phyloP scores from a whole-genome alignment of 768 basidiomycete species.

The Phanerochaete carnosa region DNA sequence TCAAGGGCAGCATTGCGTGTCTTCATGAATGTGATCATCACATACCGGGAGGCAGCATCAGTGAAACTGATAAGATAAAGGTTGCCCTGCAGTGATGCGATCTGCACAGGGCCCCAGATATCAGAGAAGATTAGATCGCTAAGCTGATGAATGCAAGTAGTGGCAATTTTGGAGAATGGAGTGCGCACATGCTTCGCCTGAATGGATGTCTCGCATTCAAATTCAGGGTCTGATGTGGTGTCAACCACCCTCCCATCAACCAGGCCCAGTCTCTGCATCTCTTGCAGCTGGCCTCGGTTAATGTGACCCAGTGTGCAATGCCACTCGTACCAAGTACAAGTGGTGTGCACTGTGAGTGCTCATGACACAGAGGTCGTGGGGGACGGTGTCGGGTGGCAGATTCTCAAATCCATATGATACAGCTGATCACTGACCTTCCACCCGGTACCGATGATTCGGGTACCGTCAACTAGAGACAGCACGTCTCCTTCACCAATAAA shows the following conservation, averaged over 20 bases:
- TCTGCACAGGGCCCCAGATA: slow-evolving; percentile 42
- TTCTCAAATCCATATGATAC: neutral
- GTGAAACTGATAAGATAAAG: slow-evolving; percentile 27
- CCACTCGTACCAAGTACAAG: slow-evolving; percentile 7
- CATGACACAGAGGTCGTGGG: neutral
- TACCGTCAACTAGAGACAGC: neutral
- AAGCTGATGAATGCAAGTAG: slow-evolving; percentile 24
- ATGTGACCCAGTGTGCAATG: slow-evolving; percentile 4
- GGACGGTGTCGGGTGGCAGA: neutral
- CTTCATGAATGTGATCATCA: slow-evolving; percentile 28
- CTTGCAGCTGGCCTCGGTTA: neutral
- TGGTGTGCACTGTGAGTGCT: neutral
- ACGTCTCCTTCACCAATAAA: neutral
- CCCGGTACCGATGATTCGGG: neutral
- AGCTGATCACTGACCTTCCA: neutral
- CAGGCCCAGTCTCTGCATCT: neutral
- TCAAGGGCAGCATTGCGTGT: slow-evolving; percentile 25
- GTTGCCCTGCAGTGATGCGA: slow-evolving; percentile 20
- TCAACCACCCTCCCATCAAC: slow-evolving; percentile 6
- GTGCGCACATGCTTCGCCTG: slow-evolving; percentile 37
- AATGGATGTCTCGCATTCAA: slow-evolving; percentile 39
- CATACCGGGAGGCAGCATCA: slow-evolving; percentile 24
- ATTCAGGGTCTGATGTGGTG: neutral
- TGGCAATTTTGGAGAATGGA: slow-evolving; percentile 32
- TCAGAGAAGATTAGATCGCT: slow-evolving; percentile 38